Conservation (phyloP, 257 asterid species). For the Salvia miltiorrhiza region DNA sequence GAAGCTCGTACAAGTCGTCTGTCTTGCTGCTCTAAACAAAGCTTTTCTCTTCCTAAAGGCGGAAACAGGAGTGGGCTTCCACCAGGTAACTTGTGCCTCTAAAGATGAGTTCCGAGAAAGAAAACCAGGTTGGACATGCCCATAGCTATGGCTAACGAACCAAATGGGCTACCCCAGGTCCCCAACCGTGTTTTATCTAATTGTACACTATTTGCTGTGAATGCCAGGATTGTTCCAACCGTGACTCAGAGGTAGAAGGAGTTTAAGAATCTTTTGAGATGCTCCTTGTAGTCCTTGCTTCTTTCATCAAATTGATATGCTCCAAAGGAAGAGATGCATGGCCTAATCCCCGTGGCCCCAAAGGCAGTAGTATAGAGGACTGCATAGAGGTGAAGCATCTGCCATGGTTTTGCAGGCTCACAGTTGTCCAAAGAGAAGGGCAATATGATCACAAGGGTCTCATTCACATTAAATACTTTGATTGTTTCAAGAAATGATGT, state of each 20-base stretch:
- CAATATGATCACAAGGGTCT: slow-evolving; percentile 81
- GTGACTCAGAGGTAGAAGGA: slow-evolving; percentile 94
- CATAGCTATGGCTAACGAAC: slow-evolving; percentile 89
- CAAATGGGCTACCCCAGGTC: slow-evolving; percentile 96
- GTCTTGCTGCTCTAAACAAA: slow-evolving; percentile 65
- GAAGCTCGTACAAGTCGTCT: slow-evolving; percentile 83
- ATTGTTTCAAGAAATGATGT: too few species aligned
- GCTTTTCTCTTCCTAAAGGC: slow-evolving; percentile 77
- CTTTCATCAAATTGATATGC: slow-evolving; percentile 95
- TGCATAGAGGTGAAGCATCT: slow-evolving; percentile 78
- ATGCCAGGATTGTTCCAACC: slow-evolving; percentile 86
- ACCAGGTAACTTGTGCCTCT: slow-evolving; percentile 87
- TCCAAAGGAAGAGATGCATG: slow-evolving; percentile 97
- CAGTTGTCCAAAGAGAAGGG: slow-evolving; percentile 87
- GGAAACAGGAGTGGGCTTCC: slow-evolving; percentile 89
- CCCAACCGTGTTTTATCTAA: slow-evolving; percentile 86
- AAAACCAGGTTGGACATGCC: slow-evolving; percentile 82
- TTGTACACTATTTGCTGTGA: slow-evolving; percentile 88
- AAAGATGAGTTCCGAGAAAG: slow-evolving; percentile 89
- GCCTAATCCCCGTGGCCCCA: slow-evolving; percentile 97
- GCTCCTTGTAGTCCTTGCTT: slow-evolving; percentile 61
- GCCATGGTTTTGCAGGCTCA: slow-evolving; percentile 88
- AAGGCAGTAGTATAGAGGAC: slow-evolving; percentile 77
- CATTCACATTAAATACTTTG: too few species aligned
- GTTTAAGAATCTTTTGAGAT: slow-evolving; percentile 87